phyloP scores from a whole-genome alignment of 106 monocot genomes.

The Narthecium ossifragum region DNA sequence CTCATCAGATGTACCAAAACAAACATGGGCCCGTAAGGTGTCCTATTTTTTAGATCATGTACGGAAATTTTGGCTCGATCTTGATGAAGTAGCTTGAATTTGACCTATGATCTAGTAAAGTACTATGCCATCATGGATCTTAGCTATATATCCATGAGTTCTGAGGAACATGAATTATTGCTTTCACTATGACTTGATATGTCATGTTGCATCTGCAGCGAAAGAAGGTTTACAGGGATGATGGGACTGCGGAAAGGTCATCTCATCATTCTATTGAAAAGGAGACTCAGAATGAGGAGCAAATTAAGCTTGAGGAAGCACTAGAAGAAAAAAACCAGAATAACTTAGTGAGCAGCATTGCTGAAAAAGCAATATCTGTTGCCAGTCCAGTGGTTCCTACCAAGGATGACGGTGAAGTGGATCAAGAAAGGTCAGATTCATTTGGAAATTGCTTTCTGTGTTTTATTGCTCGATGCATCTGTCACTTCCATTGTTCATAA shows the following conservation, averaged over 20 bases:
- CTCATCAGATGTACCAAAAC: no score
- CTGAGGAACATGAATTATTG: background rate
- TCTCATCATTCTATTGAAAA: constrained; percentile 13
- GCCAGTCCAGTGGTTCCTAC: constrained; percentile 79
- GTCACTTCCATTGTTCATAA: background rate
- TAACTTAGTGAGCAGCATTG: constrained; percentile 56
- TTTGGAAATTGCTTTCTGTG: constrained; percentile 1
- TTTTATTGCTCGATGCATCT: constrained; percentile 5
- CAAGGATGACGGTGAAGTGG: constrained; percentile 68
- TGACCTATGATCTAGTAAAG: no score
- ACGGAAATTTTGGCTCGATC: no score
- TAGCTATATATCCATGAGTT: no score
- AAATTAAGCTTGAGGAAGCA: constrained; percentile 23
- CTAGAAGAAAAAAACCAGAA: constrained; percentile 41
- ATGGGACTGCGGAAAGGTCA: constrained; percentile 5
- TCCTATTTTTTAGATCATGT: no score
- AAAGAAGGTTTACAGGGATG: constrained; percentile 11
- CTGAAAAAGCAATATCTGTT: constrained; percentile 95
- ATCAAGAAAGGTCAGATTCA: constrained; percentile 72
- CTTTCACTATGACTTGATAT: background rate
- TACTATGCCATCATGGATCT: no score
- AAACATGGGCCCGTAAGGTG: no score
- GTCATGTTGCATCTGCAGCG: constrained; percentile 6
- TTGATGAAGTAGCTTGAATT: no score
- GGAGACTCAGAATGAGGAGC: constrained; percentile 7